phyloP scores from a whole-genome alignment of 805 yeast species.

The Wilhelminamyces savonicus region DNA sequence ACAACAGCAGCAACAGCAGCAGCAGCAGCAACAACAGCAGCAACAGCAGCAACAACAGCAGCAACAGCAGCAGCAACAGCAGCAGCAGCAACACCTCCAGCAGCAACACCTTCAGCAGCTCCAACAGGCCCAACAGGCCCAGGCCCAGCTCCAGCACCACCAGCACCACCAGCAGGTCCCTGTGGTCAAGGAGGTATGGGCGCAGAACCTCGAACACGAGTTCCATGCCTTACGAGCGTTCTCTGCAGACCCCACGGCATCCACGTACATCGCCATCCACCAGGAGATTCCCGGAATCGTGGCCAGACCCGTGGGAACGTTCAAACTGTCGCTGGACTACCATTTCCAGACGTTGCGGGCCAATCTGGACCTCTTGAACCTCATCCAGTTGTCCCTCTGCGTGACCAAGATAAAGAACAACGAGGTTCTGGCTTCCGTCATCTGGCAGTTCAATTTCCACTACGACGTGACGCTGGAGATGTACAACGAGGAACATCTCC shows the following conservation, averaged over 20 bases:
- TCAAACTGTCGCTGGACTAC: slow-evolving; percentile 82
- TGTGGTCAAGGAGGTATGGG: slow-evolving; percentile 69
- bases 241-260: slow-evolving; percentile 41
- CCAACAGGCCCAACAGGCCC: slow-evolving; percentile 9
- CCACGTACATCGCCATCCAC: slow-evolving; percentile 59
- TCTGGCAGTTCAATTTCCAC: slow-evolving; percentile 96
- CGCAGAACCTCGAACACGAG: slow-evolving; percentile 60
- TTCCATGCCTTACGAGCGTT: slow-evolving; percentile 56
- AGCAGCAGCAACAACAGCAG: slow-evolving; percentile 19
- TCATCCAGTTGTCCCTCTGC: slow-evolving; percentile 64
- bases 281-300: slow-evolving; percentile 96
- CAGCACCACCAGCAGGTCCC: slow-evolving; percentile 34
- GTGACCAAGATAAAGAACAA: slow-evolving; percentile 29
- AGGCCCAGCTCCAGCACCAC: slow-evolving; percentile 5
- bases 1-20: slow-evolving; percentile 20
- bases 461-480: slow-evolving; percentile 75
- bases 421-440: slow-evolving; percentile 55
- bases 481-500: slow-evolving; percentile 82
- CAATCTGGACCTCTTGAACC: slow-evolving; percentile 79
- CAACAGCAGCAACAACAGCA: slow-evolving; percentile 14
- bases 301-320: slow-evolving; percentile 92
- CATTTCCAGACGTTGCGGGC: slow-evolving; percentile 93
- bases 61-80: slow-evolving; percentile 10
- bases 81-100: slow-evolving; percentile 14
- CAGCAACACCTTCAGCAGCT: slow-evolving; percentile 17